Conservation (phyloP, 2,329 filamentous ascomycete genomes). For the Ilyonectria mors-panacis region DNA sequence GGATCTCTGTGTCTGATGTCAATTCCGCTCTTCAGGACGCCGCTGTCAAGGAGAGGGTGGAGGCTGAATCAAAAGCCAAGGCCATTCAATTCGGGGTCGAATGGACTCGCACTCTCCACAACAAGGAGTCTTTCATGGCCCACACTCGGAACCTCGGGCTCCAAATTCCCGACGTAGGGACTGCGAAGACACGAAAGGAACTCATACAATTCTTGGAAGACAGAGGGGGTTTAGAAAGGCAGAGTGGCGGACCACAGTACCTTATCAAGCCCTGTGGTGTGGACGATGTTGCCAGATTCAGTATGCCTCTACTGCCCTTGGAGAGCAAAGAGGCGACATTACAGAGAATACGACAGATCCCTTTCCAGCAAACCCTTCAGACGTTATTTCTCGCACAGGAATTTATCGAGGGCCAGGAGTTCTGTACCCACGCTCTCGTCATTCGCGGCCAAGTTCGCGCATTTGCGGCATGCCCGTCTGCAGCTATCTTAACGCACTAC, state of each 20-base stretch:
- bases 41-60: constrained; percentile 72
- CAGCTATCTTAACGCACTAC: constrained; percentile 77
- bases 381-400: constrained; percentile 71
- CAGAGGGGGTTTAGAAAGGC: constrained; percentile 35
- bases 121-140: constrained; percentile 76
- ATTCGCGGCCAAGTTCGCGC: constrained; percentile 75
- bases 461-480: constrained; percentile 77
- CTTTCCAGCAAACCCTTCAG: constrained; percentile 57
- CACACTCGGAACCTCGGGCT: constrained; percentile 69
- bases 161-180: constrained; percentile 65
- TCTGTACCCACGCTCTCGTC: constrained; percentile 79
- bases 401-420: constrained; percentile 74
- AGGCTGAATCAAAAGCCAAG: constrained; percentile 69
- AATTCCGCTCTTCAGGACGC: constrained; percentile 77
- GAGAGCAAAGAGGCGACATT: constrained; percentile 61
- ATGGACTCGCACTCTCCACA: constrained; percentile 71
- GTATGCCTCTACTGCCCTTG: constrained; percentile 77
- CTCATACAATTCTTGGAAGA: constrained; percentile 66
- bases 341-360: constrained; percentile 42
- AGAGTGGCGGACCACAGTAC: constrained; percentile 57
- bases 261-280: constrained; percentile 77
- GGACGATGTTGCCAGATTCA: constrained; percentile 70
- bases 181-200: constrained; percentile 67
- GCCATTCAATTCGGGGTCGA: constrained; percentile 75
- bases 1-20: constrained; percentile 82